A percentile compares a stretch with the other conserved stretches of the same genome.
phyloP scores from a whole-genome alignment of 2,329 filamentous ascomycete genomes.

The Trichoderma sp. region DNA sequence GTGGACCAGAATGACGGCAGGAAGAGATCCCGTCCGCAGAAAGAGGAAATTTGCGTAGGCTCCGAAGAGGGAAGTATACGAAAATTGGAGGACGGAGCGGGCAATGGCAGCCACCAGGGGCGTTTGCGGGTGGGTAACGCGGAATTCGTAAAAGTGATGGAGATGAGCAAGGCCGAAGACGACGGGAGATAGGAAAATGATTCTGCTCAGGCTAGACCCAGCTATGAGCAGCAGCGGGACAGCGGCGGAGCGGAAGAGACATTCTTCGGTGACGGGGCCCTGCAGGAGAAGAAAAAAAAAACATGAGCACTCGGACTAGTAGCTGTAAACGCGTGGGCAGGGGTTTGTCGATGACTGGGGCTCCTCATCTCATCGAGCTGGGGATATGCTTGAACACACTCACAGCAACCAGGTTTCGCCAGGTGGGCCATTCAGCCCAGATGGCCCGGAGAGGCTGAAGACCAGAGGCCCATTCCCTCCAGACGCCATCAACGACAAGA shows the following conservation, averaged over 20 bases:
- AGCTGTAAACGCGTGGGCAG: neutral
- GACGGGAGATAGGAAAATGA: conserved; percentile 78
- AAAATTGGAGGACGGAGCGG: conserved; percentile 77
- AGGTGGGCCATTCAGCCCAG: conserved; percentile 72
- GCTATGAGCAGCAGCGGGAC: conserved; percentile 79
- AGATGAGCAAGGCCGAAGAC: conserved; percentile 92
- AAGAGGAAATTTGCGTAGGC: conserved; percentile 90
- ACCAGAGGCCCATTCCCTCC: conserved; percentile 57
- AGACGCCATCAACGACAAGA: conserved; percentile 68
- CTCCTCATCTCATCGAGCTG: neutral
- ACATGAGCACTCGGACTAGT: neutral
- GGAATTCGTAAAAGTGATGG: conserved; percentile 95
- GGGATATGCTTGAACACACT: conserved; percentile 32
- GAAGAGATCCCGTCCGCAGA: conserved; percentile 77
- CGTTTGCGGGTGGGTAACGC: conserved; percentile 71
- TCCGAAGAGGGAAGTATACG: conserved; percentile 89
- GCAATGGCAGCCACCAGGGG: conserved; percentile 60
- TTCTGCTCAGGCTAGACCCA: conserved; percentile 51
- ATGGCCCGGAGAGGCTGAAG: conserved; percentile 55
- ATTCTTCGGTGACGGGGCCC: conserved; percentile 88
- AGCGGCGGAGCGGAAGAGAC: conserved; percentile 86
- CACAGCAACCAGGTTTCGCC: conserved; percentile 84
- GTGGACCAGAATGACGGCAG: conserved; percentile 73
- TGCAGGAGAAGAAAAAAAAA: conserved; percentile 30
- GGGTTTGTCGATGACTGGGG: neutral